These are phyloP conservation scores for Myrica gale DNA, from an alignment of 306 rosid species.

Conservation along the genomic window DNA sequence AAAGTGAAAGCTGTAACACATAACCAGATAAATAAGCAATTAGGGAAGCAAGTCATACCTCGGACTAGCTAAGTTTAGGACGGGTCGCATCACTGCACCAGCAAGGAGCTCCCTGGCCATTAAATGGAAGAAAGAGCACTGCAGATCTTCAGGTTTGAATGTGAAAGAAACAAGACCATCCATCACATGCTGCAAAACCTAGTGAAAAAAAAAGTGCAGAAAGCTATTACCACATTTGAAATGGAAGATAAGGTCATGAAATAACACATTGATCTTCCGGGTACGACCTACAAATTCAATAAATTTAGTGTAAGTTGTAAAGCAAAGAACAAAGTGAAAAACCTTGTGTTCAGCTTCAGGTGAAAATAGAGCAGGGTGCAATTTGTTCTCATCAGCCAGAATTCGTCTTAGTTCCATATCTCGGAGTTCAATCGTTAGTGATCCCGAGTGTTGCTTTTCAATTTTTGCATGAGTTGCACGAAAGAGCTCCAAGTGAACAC, in stretches of 20 bases:
- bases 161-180: constrained; percentile 79
- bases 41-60: constrained; percentile 44
- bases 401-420: constrained; percentile 64
- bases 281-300: constrained; percentile 20
- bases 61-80: constrained; percentile 84
- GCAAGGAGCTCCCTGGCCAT: constrained; percentile 92
- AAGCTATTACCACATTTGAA: constrained; percentile 27
- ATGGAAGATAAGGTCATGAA: constrained; percentile 13
- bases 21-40: constrained; percentile 21
- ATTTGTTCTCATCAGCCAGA: constrained; percentile 74
- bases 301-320: constrained; percentile 21
- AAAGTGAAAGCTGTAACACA: constrained; percentile 31
- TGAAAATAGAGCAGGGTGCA: constrained; percentile 98
- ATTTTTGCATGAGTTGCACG: constrained; percentile 76
- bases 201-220: constrained; percentile 31
- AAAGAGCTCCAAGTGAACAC: constrained; percentile 86
- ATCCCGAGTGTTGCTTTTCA: constrained; percentile 48
- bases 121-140: constrained; percentile 79
- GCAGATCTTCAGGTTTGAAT: constrained; percentile 78
- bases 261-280: constrained; percentile 19
- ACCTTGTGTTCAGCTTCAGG: constrained; percentile 99
- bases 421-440: constrained; percentile 57
- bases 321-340: constrained; percentile 16
- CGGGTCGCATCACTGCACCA: constrained; percentile 91
- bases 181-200: constrained; percentile 96